Percentiles rank a stretch among this genome's conserved stretches.
These are phyloP conservation scores for Neoascochyta sp. DNA, from an alignment of 2,329 filamentous ascomycete species.

Conservation along the genomic window DNA sequence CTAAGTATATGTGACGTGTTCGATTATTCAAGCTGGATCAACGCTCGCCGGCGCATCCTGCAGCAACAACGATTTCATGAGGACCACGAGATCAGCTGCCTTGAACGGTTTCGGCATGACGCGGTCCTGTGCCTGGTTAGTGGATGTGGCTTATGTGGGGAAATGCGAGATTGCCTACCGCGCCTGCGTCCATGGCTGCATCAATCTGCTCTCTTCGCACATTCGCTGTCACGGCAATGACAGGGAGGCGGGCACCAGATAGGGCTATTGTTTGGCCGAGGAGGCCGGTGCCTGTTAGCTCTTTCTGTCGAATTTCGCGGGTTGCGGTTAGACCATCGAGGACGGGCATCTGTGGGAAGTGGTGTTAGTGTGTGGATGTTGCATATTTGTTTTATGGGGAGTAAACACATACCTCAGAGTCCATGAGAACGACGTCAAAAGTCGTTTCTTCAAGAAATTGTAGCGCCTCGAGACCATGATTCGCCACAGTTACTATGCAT, in stretches of 20 bases:
- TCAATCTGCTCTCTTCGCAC: constrained; percentile 8
- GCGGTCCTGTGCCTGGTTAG: constrained; percentile 12
- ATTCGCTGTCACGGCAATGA: constrained; percentile 29
- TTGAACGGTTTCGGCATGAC: constrained; percentile 38
- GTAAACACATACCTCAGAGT: constrained; percentile 39
- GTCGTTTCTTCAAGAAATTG: constrained; percentile 22
- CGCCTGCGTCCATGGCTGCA: constrained; percentile 1
- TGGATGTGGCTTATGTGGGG: fast-evolving
- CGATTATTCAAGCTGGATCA: too few relatives aligned
- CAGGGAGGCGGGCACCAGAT: constrained; percentile 8
- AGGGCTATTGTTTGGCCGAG: constrained; percentile 16
- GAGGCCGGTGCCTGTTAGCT: not conserved
- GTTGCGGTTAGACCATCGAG: constrained; percentile 24
- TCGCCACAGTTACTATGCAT: constrained; percentile 28
- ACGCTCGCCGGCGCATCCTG: too few relatives aligned
- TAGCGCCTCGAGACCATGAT: constrained; percentile 38
- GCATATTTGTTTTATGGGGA: too few relatives aligned
- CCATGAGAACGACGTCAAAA: constrained; percentile 42
- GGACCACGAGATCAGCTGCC: constrained; percentile 28
- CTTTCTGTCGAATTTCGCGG: constrained; percentile 16
- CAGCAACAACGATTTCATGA: too few relatives aligned
- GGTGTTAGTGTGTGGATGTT: too few relatives aligned
- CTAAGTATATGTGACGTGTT: too few relatives aligned
- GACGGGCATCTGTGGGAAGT: constrained; percentile 30
- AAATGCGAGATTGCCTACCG: not conserved